Base-by-base conservation (phyloP, 2,329 filamentous ascomycete species). In the Fusarium albidum region DNA sequence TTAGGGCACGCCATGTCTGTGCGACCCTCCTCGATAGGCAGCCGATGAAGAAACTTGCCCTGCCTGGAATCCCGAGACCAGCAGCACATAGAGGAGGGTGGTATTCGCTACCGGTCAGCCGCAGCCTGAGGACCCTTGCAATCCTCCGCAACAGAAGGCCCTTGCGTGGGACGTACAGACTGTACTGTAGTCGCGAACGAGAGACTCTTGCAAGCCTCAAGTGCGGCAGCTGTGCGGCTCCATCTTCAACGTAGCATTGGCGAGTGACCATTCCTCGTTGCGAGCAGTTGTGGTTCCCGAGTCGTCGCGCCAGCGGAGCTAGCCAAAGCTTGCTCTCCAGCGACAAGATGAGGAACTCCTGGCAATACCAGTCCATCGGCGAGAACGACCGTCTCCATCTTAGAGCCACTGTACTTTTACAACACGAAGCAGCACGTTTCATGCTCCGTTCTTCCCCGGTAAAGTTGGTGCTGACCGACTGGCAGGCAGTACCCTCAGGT, bases 281-380 rank as follows among this genome's bases (percentile, higher is more conserved):
- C n/a, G 32, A 39, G 44, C 37, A 40, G 29, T 27, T 27, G 34
- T 54, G 33, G 26, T 18, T 49, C 37, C 37, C 32, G 25, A 49
- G 37, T 45, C 39, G 45, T 28, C 15, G 25, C 44, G 21, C 55
- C 40, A 45, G 40, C 42, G 39, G 45, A 46, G 17, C 46, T 59
- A 61, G 58, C 42, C 54, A 43, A 61, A 62, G 50, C 42, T 62
- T 62, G 21, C 35, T 61, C 31, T 25, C 38, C 34, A 53, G 32
- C 47, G 58, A 39, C 34, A 54, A 52, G 39, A 61, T 38, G 42
- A 59, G 28, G 17, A 28, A 26, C 40, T 43, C 15, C 28, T 11
- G 18, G 18, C n/a, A 18, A 41, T 28, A 42, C 27, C 39, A 27
- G 43, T 18, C 49, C 34, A 45, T 42, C 46, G 17, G 32, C 10